Base-by-base conservation (phyloP, 1,139 yeast genomes). In the Meyerozyma sp. region DNA sequence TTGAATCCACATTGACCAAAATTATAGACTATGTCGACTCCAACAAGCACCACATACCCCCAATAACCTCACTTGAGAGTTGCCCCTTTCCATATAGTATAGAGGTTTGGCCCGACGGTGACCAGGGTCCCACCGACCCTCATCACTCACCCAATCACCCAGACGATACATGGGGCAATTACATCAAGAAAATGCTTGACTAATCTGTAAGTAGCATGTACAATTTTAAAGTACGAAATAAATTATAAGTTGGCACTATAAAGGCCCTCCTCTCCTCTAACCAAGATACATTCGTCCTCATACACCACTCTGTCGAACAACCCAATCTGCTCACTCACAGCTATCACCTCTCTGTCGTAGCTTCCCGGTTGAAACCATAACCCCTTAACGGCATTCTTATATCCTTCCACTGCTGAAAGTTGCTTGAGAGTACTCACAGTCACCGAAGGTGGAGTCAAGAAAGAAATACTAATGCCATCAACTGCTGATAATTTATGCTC, bases 321-420 rank as follows among this genome's bases (percentile, higher is more conserved):
- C 1, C 77, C 77, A 25, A 73, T 55, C 23, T 58, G 54, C 27
- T 64, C 61, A 3, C 72, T 73, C 18, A 56, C 55, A 1, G 70
- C 68, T 40, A 84, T 60, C 3, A 81, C 82, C n/a, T 66, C 70
- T 8, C 62, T 59, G 52, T 84, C 81, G 50, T 76, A 84, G 30
- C 88, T 75, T 0, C 95, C 95, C 0, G 95, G 95, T 57, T 87
- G 95, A 49, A 85, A 81, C 95, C 95, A 87, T 26, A 85, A 65
- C 0, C 84, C 82, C 51, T 75, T 76, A 26, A 87, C 65, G 1
- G 63, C 47, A 8, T 51, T 51, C 42, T 59, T 50, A 53, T 61
- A 65, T 2, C 67, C 63, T 1, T 61, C 57, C 44, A 67, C 51
- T 7, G 57, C 40, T 40, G 66, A 57, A 18, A 75, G 66, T 39